Conservation (phyloP, 1,284 basidiomycete genomes). For the Tremellales sp. region DNA sequence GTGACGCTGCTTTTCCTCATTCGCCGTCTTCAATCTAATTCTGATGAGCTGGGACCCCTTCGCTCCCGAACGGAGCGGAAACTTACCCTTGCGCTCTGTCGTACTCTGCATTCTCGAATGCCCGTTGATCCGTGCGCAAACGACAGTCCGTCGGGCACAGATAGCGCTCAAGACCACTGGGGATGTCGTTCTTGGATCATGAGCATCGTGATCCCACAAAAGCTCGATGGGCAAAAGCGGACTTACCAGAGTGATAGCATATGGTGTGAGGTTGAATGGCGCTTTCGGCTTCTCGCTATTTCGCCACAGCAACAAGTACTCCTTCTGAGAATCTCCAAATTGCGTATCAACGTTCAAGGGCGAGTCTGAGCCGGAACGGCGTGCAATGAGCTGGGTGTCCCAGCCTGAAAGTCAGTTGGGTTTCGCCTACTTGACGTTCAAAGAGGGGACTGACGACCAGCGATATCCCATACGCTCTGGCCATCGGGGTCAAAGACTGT, state of each 20-base stretch:
- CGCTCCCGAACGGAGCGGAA: neutral
- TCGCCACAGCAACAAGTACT: constrained; percentile 66
- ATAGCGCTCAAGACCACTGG: constrained; percentile 60
- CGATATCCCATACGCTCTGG: constrained; percentile 76
- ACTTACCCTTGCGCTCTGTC: constrained; percentile 72
- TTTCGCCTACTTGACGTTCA: neutral
- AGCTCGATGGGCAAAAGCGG: neutral
- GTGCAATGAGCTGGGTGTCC: constrained; percentile 90
- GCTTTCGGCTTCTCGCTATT: constrained; percentile 80
- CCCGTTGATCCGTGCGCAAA: constrained; percentile 85
- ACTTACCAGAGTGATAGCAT: constrained; percentile 71
- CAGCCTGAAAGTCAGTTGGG: constrained; percentile 55
- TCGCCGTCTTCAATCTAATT: constrained; percentile 66
- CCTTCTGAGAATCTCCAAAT: constrained; percentile 33
- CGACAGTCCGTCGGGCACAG: constrained; percentile 91
- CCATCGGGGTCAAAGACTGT: constrained; percentile 68
- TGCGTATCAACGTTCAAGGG: constrained; percentile 56
- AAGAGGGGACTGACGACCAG: constrained; percentile 57
- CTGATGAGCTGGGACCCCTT: neutral
- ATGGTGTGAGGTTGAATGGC: constrained; percentile 94
- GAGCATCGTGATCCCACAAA: neutral
- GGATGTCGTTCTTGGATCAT: constrained; percentile 47
- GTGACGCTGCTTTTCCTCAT: constrained; percentile 83
- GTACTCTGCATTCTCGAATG: constrained; percentile 90
- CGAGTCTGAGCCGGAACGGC: constrained; percentile 63